Base-by-base conservation (phyloP, 2,329 filamentous ascomycete genomes). In the Monosporascus sp. region DNA sequence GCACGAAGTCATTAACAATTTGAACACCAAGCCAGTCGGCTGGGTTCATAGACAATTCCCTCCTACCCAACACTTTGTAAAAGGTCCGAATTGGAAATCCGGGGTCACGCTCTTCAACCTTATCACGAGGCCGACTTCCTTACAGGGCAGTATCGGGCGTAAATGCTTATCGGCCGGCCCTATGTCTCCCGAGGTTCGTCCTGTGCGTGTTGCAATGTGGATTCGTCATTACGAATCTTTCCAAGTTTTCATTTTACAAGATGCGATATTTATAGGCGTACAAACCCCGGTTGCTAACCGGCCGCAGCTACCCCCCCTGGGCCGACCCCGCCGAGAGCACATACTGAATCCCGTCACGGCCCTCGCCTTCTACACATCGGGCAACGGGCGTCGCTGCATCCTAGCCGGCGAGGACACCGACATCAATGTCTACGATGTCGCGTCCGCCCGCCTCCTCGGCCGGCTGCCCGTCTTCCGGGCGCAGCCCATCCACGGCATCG, bases 401-500 rank as follows among this genome's bases (percentile, higher is more conserved):
- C 71, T 88, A 28, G 79, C 78, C 1, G 85, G 79, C 41, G 82
- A 88, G 65, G 84, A 87, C 54, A 77, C 77, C 8, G 74, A 77
- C 57, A 69, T 88, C 35, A 77, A 75, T 35, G 63, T 86, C 50
- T 85, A 84, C 62, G 70, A 78, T 53, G 62, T 71, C 7, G 61
- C 60, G 15, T 65, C 61, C 5, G 70, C 65, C 5, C 65, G 56
- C 22, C 65, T 76, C 9, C 59, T 76, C 37, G 73, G 70, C 49
- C 71, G 72, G 48, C 64, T 79, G 49, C 69, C 69, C 24, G 70
- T 91, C 31, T 92, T 94, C 63, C 63, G 70, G 17, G 77, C 77
- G n/a, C 88, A 93, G 66, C 74, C 83, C 3, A 82, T 94, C 49
- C 90, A 94, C 68, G 89, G 89, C 3, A 83, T 93, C 51, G 70